Percentiles rank a stretch among this genome's conserved stretches.
Conservation (phyloP, 2,329 filamentous ascomycete species). For the Alternaria incomplexa region DNA sequence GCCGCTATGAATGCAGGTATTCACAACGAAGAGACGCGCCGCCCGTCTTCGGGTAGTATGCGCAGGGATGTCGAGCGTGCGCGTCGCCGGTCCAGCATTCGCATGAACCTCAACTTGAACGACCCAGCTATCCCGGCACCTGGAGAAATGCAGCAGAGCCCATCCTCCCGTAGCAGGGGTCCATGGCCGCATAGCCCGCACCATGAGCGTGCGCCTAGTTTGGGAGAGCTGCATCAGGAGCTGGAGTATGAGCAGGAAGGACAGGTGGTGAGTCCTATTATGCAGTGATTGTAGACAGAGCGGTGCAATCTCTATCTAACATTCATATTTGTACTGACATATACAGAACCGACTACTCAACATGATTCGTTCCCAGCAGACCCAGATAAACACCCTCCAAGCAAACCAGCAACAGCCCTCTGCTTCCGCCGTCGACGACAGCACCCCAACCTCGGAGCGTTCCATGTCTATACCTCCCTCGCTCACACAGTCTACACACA, state of each 20-base stretch:
- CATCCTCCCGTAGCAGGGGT: constrained; percentile 33
- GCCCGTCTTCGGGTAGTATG: constrained; percentile 59
- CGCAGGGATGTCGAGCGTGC: constrained; percentile 50
- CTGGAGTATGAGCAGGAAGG: constrained; percentile 80
- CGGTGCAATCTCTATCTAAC: no score
- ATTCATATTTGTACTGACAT: not conserved
- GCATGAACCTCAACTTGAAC: constrained; percentile 77
- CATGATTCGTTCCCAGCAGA: constrained; percentile 78
- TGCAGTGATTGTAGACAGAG: no score
- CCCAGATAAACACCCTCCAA: constrained; percentile 69
- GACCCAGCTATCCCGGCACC: constrained; percentile 71
- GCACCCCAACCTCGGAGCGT: constrained; percentile 56
- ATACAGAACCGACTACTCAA: constrained; percentile 73
- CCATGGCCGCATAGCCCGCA: constrained; percentile 60
- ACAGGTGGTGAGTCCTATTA: constrained; percentile 65
- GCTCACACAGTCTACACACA: constrained; percentile 23
- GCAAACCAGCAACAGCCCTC: constrained; percentile 48
- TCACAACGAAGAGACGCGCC: constrained; percentile 64
- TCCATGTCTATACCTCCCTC: constrained; percentile 51
- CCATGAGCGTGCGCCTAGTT: constrained; percentile 71
- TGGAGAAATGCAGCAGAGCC: constrained; percentile 68
- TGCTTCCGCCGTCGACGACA: constrained; percentile 59
- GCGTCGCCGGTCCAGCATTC: constrained; percentile 70
- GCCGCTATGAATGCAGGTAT: constrained; percentile 80
- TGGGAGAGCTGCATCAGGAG: constrained; percentile 80